Conservation (phyloP, 352 stramenopile genomes). For the Blastocystis sp. region DNA sequence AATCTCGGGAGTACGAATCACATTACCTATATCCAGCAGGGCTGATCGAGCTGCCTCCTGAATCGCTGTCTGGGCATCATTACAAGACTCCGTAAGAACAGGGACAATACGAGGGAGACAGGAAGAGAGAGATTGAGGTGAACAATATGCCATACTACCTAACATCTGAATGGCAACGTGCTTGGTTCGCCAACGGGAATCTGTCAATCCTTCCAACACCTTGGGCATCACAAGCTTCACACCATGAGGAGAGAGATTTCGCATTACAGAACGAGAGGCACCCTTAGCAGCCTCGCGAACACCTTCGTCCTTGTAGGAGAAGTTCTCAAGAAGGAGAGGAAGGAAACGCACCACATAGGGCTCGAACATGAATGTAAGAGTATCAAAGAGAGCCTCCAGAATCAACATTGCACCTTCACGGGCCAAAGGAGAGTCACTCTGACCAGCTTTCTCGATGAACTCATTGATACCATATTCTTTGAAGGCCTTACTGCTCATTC, state of each 20-base stretch:
- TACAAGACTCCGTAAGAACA: conserved; percentile 91
- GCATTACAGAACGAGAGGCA: conserved; percentile 94
- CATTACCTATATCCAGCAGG: conserved; percentile 89
- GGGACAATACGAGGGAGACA: conserved; percentile 97
- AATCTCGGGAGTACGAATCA: conserved; percentile 99
- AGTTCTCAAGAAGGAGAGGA: conserved; percentile 94
- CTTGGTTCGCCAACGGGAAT: conserved; percentile 94
- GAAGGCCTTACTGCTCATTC: conserved; percentile 92
- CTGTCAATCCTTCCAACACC: conserved; percentile 86
- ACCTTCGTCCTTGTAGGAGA: conserved; percentile 89
- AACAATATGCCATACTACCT: conserved; percentile 91
- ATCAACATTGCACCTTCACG: conserved; percentile 90
- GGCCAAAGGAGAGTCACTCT: conserved; percentile 72
- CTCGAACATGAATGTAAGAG: conserved; percentile 95
- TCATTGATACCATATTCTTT: conserved; percentile 95
- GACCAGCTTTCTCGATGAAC: conserved; percentile 76
- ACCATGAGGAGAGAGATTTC: conserved; percentile 93
- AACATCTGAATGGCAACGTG: conserved; percentile 95
- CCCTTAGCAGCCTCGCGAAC: conserved; percentile 90
- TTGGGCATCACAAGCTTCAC: conserved; percentile 97
- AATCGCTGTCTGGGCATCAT: conserved; percentile 97
- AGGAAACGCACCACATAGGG: conserved; percentile 96
- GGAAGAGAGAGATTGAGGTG: conserved; percentile 93
- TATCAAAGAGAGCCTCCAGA: conserved; percentile 92
- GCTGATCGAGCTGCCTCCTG: conserved; percentile 89